These are phyloP conservation scores for Ogataea saltuana DNA, from an alignment of 805 yeast species.

Conservation along the genomic window DNA sequence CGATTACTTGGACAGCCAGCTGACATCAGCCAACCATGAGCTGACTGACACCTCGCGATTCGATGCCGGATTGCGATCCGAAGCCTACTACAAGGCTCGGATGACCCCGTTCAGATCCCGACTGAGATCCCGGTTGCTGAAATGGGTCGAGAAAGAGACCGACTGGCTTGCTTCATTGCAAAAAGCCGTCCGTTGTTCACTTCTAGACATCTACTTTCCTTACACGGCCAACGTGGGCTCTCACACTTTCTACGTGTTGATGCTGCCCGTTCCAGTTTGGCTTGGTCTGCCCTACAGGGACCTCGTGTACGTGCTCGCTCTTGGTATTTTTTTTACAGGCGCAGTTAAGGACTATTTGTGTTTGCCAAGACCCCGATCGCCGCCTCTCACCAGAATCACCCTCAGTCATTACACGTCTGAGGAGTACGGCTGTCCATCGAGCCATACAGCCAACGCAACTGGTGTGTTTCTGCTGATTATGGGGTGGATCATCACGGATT, in stretches of 20 bases:
- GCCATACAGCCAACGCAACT: conserved; percentile 94
- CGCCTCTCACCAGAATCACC: conserved; percentile 88
- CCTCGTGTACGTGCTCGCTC: conserved; percentile 55
- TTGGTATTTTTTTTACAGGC: conserved; percentile 76
- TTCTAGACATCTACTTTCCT: conserved; percentile 74
- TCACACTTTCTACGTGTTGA: conserved; percentile 88
- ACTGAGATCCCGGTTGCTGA: conserved; percentile 54
- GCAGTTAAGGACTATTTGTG: conserved; percentile 80
- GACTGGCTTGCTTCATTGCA: conserved; percentile 60
- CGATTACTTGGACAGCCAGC: conserved; percentile 14
- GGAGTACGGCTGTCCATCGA: conserved; percentile 94
- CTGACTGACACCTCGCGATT: conserved; percentile 27
- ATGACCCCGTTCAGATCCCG: conserved; percentile 57
- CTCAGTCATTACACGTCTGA: conserved; percentile 87
- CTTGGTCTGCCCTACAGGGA: conserved; percentile 71
- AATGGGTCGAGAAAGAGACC: conserved; percentile 65
- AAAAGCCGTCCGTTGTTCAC: conserved; percentile 43
- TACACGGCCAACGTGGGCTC: conserved; percentile 88
- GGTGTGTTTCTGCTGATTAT: conserved; percentile 63
- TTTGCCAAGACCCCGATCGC: conserved; percentile 88
- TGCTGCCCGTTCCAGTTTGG: conserved; percentile 87
- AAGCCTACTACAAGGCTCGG: conserved; percentile 60
- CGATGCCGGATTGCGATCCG: conserved; percentile 78
- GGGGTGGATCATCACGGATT: conserved; percentile 11
- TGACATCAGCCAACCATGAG: conserved; percentile 13